Conservation (phyloP, 768 basidiomycete genomes). For the Kwoniella botswanensis region DNA sequence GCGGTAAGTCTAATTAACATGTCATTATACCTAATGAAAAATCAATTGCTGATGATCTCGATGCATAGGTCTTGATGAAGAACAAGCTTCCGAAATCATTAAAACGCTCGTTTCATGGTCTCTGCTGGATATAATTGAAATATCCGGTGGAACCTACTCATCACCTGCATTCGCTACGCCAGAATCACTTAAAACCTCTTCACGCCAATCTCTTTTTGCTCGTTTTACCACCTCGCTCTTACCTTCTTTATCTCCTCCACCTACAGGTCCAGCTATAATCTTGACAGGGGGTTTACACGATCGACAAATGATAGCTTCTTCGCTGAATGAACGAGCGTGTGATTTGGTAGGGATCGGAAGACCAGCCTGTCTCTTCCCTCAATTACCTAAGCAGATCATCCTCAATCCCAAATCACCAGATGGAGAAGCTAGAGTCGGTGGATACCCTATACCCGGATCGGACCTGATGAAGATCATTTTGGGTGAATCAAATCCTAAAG, state of each 20-base stretch:
- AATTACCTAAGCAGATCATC: slow-evolving; percentile 34
- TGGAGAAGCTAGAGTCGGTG: slow-evolving; percentile 31
- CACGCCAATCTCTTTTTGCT: slow-evolving; percentile 49
- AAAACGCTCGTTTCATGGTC: slow-evolving; percentile 46
- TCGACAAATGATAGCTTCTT: slow-evolving; percentile 35
- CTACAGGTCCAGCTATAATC: slow-evolving; percentile 46
- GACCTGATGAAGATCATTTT: slow-evolving; percentile 27
- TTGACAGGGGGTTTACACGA: slow-evolving; percentile 49
- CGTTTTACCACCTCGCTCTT: slow-evolving; percentile 47
- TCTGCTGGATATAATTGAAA: slow-evolving; percentile 46
- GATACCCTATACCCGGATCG: slow-evolving; percentile 41
- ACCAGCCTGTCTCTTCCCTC: slow-evolving; percentile 42
- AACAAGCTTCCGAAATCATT: slow-evolving; percentile 36
- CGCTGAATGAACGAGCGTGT: slow-evolving; percentile 35
- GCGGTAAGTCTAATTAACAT: slow-evolving; percentile 36
- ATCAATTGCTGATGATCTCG: not conserved
- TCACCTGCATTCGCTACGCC: slow-evolving; percentile 33
- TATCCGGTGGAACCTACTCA: slow-evolving; percentile 50
- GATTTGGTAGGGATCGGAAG: slow-evolving; percentile 51
- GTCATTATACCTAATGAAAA: not conserved
- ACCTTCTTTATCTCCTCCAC: slow-evolving; percentile 37
- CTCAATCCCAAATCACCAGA: slow-evolving; percentile 32
- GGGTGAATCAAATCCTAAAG: slow-evolving; percentile 16
- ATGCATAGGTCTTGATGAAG: slow-evolving; percentile 45
- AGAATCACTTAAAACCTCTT: slow-evolving; percentile 7